Base-by-base conservation (phyloP, 2,329 filamentous ascomycete genomes). In the Huntiella omanensis region DNA sequence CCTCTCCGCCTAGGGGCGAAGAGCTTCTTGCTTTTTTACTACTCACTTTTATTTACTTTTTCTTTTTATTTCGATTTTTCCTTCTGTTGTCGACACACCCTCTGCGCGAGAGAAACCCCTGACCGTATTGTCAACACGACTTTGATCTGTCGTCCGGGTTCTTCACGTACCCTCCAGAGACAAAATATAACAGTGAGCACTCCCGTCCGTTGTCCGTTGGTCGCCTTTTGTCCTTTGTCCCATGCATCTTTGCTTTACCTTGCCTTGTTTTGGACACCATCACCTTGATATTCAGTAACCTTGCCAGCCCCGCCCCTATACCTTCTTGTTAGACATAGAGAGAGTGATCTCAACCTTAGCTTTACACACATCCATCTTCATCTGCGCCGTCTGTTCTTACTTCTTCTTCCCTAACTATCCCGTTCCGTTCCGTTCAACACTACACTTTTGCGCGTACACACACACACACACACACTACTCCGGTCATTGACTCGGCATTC, bases 111-210 rank as follows among this genome's bases (percentile, higher is more conserved):
- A 39, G 33, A n/a, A 41, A 41, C 40, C 40, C 40, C 40, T 41
- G 40, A 41, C 40, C 28, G 33, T 12, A n/a, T 41, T 41, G 19
- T 41, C 40, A 41, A 19, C 35, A 17, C 38, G 16, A 40, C 15
- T 28, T 41, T 41, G 40, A 32, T 41, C 40, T 41, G 40, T 41
- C 40, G n/a, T 41, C 40, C 40, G 19, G 28, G 40, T 13, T 16
- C 40, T 13, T 32, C 17, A 40, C 40, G 17, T 19, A 28, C 22
- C 17, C n/a, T 41, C 40, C 40, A 41, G n/a, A 41, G 10, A 19
- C 28, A 19, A 41, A 41, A 41, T 41, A 41, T 41, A 41, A 41
- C 12, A 41, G 40, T 41, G 40, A 41, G 40, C 40, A 41, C 40
- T 41, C 40, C 40, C 40, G 11, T 41, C 40, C 40, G 22, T 32